Evolutionary conservation across 1,284 basidiomycete species (phyloP), one percentile per base, ranked within the genome.

Genomic region (Apiotrichum akiyoshidainum): DNA sequence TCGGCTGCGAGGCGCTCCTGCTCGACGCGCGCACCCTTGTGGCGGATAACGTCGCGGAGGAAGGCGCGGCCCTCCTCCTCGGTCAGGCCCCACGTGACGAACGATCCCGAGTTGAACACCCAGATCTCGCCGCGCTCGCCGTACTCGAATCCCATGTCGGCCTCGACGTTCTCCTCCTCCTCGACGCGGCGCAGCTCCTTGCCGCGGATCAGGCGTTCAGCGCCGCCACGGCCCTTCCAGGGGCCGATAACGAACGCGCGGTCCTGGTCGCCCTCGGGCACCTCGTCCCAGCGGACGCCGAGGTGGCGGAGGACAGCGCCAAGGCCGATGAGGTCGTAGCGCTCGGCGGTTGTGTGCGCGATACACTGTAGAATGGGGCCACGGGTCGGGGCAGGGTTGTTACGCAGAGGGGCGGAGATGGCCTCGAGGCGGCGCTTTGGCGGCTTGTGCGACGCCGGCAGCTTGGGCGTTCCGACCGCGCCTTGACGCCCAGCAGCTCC

Each of bases 81-180:
- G n/a, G 82, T 83, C 59, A 92, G 74, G 9, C 90, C 90, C 91
- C 91, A 94, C 63, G 86, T 90, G 5, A 94, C 91, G 60, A 91
- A 87, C 65, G 84, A 89, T 2, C 91, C 91, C 65, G 89, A 90
- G 35, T 83, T 82, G 72, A 94, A 94, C 13, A 93, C 82, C 75
- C 92, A 93, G 22, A 92, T 80, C 73, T 94, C 91, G n/a, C 90
- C 90, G 60, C 87, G 82, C 58, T 83, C 80, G 2, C 85, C 86
- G 54, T 82, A 79, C 19, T 68, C 71, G 54, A 77, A 77, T 0
- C 73, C 73, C 48, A 66, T 59, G 57, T 71, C 66, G 31, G 63
- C 67, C n/a, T 59, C 87, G 87, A 67, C 81, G 34, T 11, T 17
- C 80, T 59, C 67, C 22, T 62, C 61, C 26, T 65, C 62, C 3